Evolutionary conservation across 1,139 yeast species (phyloP).

Genomic region (Pneumocystis murina): DNA sequence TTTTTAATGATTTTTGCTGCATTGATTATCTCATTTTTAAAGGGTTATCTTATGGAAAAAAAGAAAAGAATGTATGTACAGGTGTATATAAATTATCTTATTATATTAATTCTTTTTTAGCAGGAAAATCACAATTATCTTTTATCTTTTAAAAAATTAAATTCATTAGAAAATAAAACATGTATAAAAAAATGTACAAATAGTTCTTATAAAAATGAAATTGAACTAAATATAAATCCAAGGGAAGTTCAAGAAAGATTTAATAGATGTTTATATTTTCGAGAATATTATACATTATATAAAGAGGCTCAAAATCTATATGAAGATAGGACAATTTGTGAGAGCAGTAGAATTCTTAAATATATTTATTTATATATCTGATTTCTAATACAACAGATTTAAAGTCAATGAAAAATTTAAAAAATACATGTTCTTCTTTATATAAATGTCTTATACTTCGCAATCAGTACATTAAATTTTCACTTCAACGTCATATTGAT

Average conservation of each 20-base stretch:
- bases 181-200: too few relatives aligned
- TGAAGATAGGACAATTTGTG: neutral
- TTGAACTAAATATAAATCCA: too few relatives aligned
- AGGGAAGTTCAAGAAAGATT: too few relatives aligned
- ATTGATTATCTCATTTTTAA: neutral
- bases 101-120: neutral
- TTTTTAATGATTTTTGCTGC: neutral
- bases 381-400: neutral
- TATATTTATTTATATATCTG: neutral
- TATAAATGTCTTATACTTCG: conserved; percentile 60
- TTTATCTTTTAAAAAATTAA: too few relatives aligned
- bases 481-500: conserved; percentile 55
- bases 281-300: too few relatives aligned
- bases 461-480: conserved; percentile 54
- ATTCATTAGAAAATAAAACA: too few relatives aligned
- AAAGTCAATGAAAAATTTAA: conserved; percentile 33
- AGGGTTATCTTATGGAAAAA: neutral
- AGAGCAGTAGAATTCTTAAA: neutral
- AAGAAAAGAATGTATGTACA: neutral
- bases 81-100: neutral
- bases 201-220: too few relatives aligned
- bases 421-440: conserved; percentile 55
- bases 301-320: too few relatives aligned
- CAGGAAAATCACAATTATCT: too few relatives aligned
- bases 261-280: too few relatives aligned